A percentile compares a stretch with the other conserved stretches of the same genome.
Conservation (phyloP, 768 basidiomycete genomes). For the Hygrocybe punicea region DNA sequence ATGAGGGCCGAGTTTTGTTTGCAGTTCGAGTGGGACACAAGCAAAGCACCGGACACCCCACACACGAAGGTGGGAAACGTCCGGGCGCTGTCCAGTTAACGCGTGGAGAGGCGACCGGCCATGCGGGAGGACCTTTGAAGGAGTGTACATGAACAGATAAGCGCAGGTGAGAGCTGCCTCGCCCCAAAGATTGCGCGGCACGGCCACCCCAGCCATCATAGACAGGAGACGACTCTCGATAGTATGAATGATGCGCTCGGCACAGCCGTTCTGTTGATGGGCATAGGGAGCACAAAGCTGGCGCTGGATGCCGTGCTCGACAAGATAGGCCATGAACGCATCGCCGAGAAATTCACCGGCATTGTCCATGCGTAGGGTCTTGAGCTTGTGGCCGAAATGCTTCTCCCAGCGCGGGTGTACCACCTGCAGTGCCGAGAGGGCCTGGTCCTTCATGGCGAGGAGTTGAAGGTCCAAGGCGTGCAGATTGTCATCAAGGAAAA, state of each 20-base stretch:
- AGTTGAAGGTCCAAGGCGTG: background rate
- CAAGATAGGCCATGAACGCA: conserved; percentile 7
- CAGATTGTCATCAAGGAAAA: conserved; percentile 16
- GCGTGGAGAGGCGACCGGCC: conserved; percentile 20
- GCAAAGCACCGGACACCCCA: conserved; percentile 36
- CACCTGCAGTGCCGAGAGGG: background rate
- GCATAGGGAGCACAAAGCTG: conserved; percentile 28
- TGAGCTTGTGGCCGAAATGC: background rate
- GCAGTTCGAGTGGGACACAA: conserved; percentile 21
- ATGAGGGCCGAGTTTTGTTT: conserved; percentile 23
- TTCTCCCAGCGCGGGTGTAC: conserved; percentile 3
- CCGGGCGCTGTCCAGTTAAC: conserved; percentile 20
- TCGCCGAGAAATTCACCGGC: background rate
- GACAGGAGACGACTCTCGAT: conserved; percentile 22
- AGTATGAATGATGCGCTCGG: conserved; percentile 27
- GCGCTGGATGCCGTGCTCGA: conserved; percentile 16
- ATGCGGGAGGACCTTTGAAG: conserved; percentile 22
- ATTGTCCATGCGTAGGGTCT: conserved; percentile 1
- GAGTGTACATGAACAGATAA: conserved; percentile 23
- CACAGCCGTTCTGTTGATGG: conserved; percentile 33
- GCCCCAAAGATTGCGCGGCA: conserved; percentile 19
- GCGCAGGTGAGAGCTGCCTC: conserved; percentile 18
- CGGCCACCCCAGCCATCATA: conserved; percentile 20
- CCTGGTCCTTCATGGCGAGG: background rate
- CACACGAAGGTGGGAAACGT: conserved; percentile 27